A percentile compares a stretch with the other conserved stretches of the same genome.
Conservation (phyloP, 768 basidiomycete species). For the Hypholoma sublateritium region DNA sequence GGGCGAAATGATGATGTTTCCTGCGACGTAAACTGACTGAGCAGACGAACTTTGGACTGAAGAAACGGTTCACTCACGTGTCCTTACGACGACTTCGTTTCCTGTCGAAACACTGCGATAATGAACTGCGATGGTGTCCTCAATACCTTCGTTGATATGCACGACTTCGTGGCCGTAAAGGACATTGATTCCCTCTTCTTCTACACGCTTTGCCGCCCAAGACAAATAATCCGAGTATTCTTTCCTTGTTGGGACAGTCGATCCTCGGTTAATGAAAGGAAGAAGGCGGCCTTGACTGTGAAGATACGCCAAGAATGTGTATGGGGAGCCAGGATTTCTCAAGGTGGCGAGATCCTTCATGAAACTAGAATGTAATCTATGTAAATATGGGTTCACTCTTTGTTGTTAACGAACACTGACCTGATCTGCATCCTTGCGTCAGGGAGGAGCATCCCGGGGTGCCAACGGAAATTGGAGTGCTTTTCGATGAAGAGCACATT, state of each 20-base stretch:
- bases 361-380: conserved; percentile 30
- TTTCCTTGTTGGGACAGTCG: conserved; percentile 48
- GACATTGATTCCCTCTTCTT: conserved; percentile 41
- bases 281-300: conserved; percentile 48
- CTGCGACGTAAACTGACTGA: conserved; percentile 19
- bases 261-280: conserved; percentile 53
- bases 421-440: conserved; percentile 56
- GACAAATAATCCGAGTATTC: conserved; percentile 56
- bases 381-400: not conserved
- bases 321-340: conserved; percentile 47
- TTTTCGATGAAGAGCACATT: conserved; percentile 48
- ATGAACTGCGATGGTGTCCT: conserved; percentile 37
- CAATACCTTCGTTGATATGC: conserved; percentile 29
- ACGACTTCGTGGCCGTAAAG: conserved; percentile 48
- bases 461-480: conserved; percentile 49
- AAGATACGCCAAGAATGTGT: conserved; percentile 54
- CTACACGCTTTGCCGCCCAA: conserved; percentile 48
- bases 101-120: conserved; percentile 36
- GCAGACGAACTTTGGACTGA: not conserved
- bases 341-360: conserved; percentile 56
- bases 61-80: conserved; percentile 33
- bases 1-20: conserved; percentile 50
- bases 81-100: conserved; percentile 28
- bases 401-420: conserved; percentile 19
- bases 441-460: conserved; percentile 55